A percentile compares a stretch with the other conserved stretches of the same genome.
Evolutionary conservation across 495 filamentous ascomycete genomes (phyloP).

Genomic region (Achaetomiella virescens): DNA sequence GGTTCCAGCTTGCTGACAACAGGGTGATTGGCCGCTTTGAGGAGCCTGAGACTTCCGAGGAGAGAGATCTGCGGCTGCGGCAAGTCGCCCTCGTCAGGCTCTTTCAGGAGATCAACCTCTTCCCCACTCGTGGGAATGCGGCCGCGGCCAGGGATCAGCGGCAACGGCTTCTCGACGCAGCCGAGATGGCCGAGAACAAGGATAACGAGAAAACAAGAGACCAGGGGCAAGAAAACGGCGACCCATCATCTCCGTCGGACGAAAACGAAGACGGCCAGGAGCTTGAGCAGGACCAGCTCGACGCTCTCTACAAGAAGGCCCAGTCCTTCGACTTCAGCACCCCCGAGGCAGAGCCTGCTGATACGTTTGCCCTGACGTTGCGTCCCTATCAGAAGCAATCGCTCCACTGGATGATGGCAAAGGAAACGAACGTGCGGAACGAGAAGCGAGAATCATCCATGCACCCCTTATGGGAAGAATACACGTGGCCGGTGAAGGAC

Average conservation of each 20-base stretch:
- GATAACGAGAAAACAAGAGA: conserved; percentile 46
- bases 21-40: conserved; percentile 56
- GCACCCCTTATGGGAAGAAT: conserved; percentile 98
- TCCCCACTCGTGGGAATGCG: conserved; percentile 66
- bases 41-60: conserved; percentile 77
- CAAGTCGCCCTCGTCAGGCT: conserved; percentile 84
- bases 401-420: conserved; percentile 89
- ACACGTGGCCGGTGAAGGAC: conserved; percentile 81
- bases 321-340: conserved; percentile 95
- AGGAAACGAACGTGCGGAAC: conserved; percentile 73
- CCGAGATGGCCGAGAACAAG: conserved; percentile 75
- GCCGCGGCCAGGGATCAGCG: conserved; percentile 71
- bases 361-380: conserved; percentile 73
- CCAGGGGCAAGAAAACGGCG: conserved; percentile 40
- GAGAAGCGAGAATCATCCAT: conserved; percentile 64
- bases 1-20: conserved; percentile 60
- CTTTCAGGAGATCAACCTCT: conserved; percentile 81
- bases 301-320: conserved; percentile 89
- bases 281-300: conserved; percentile 91
- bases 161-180: conserved; percentile 75
- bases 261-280: conserved; percentile 80
- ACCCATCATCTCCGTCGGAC: conserved; percentile 45
- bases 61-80: conserved; percentile 73
- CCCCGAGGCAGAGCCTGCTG: conserved; percentile 72
- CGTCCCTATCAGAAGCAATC: conserved; percentile 95